Evolutionary conservation across 805 yeast species (phyloP).

Genomic region (Metschnikowia cubensis): DNA sequence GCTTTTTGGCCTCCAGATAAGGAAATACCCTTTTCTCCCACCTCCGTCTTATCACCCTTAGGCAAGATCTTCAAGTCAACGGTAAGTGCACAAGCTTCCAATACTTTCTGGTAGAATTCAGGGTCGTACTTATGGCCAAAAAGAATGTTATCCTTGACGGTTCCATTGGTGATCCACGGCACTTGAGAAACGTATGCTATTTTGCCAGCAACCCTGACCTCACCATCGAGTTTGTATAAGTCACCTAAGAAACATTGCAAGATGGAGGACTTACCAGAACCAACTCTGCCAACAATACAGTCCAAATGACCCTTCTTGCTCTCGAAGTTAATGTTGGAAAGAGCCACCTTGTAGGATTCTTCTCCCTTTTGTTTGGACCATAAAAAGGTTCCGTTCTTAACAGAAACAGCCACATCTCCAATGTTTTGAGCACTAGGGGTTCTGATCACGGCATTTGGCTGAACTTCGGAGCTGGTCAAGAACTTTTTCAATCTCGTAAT

Average conservation of each 20-base stretch:
- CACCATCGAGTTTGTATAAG: slow-evolving; percentile 69
- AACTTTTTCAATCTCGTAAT: slow-evolving; percentile 69
- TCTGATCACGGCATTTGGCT: slow-evolving; percentile 66
- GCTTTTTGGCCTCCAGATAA: slow-evolving; percentile 98
- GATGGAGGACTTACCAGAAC: slow-evolving; percentile 83
- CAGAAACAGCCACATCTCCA: slow-evolving; percentile 66
- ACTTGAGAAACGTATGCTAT: slow-evolving; percentile 89
- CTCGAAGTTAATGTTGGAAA: slow-evolving; percentile 55
- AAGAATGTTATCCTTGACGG: slow-evolving; percentile 83
- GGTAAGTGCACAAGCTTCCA: slow-evolving; percentile 82
- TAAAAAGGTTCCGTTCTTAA: slow-evolving; percentile 66
- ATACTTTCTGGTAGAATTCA: slow-evolving; percentile 72
- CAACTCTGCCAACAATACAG: slow-evolving; percentile 88
- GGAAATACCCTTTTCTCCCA: slow-evolving; percentile 96
- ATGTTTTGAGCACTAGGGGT: slow-evolving; percentile 43
- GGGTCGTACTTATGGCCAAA: slow-evolving; percentile 86
- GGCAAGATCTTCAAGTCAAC: slow-evolving; percentile 78
- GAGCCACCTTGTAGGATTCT: slow-evolving; percentile 57
- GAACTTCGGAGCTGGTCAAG: slow-evolving; percentile 74
- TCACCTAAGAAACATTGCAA: slow-evolving; percentile 81
- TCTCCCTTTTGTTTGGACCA: slow-evolving; percentile 70
- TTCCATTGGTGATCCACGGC: slow-evolving; percentile 97
- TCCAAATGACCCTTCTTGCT: slow-evolving; percentile 74
- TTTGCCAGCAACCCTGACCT: slow-evolving; percentile 66
- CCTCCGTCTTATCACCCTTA: slow-evolving; percentile 87